Base-by-base conservation (phyloP, 2,329 filamentous ascomycete genomes). In the Magnaporthiopsis incrustans region DNA sequence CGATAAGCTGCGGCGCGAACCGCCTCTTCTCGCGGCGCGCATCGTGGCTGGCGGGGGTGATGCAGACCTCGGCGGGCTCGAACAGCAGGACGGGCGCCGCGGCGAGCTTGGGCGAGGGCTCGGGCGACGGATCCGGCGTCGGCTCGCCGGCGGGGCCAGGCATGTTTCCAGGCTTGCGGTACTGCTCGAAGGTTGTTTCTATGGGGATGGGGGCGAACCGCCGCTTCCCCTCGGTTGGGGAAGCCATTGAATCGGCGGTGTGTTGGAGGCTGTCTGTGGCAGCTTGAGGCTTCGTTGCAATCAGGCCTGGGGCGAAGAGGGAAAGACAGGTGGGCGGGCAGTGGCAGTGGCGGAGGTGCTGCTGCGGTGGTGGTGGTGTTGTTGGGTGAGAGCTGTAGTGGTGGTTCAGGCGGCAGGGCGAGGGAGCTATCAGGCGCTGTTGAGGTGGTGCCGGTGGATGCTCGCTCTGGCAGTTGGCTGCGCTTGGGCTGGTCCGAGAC, bases 1-100 rank as follows among this genome's bases (percentile, higher is more conserved):
- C 91, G 67, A 96, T 88, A 64, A 96, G 79, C 70, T 94, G 89
- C 15, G 92, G 92, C 35, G 88, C 83, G 73, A 96, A 96, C 66
- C 78, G 77, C 67, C 82, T 79, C 69, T 76, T 77, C 56, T 73
- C 71, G 61, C 71, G 73, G 61, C 66, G 61, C 63, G 65, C 64
- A n/a, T 63, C 62, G 32, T 66, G 59, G 60, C 63, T 12, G 44
- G 61, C 62, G 44, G 27, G 27, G 27, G 64, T 60, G 59, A 62
- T 22, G 44, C 22, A n/a, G 44, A 11, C 44, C 22, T 7, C 44
- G 8, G 44, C 6, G 64, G 64, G 27, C 25, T 35, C 25, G 60
- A 64, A 67, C 64, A 18, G 61, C 56, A 33, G 68, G 70, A 66
- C 69, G 2, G 81, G 80, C 7, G 79, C 76, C 14, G 81, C 79